phyloP scores from a whole-genome alignment of 495 filamentous ascomycete genomes.

The Daldinia childiae region DNA sequence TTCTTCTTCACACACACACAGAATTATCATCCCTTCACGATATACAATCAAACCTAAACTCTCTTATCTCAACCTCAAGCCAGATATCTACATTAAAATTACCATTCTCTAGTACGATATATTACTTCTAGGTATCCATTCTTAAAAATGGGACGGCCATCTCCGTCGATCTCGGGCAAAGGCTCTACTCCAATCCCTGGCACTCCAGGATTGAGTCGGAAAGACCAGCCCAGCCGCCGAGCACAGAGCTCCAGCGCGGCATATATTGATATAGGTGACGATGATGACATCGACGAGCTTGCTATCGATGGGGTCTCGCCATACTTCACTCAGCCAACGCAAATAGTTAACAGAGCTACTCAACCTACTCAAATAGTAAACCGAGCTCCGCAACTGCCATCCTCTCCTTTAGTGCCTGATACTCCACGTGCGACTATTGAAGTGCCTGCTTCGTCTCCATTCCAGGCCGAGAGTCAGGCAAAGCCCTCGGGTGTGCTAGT shows the following conservation, averaged over 20 bases:
- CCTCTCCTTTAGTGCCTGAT: constrained; percentile 54
- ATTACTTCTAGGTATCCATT: not conserved
- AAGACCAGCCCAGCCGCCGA: constrained; percentile 12
- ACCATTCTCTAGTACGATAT: not conserved
- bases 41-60: not conserved
- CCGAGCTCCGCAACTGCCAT: constrained; percentile 30
- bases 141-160: constrained; percentile 30
- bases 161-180: constrained; percentile 18
- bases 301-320: constrained; percentile 46
- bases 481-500: constrained; percentile 27
- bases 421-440: constrained; percentile 66
- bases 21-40: not conserved
- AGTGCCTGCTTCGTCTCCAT: constrained; percentile 84
- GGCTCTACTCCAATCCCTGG: constrained; percentile 28
- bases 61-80: not conserved
- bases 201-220: constrained; percentile 34
- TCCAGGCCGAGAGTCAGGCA: constrained; percentile 48
- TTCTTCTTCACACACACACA: not conserved
- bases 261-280: constrained; percentile 42
- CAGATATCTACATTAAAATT: not conserved
- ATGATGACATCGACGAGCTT: constrained; percentile 48
- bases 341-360: constrained; percentile 42
- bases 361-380: constrained; percentile 52
- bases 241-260: constrained; percentile 19
- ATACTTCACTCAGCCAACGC: constrained; percentile 56